phyloP scores from a whole-genome alignment of 192 early-diverging fungal genomes.

The Linnemannia elongata region DNA sequence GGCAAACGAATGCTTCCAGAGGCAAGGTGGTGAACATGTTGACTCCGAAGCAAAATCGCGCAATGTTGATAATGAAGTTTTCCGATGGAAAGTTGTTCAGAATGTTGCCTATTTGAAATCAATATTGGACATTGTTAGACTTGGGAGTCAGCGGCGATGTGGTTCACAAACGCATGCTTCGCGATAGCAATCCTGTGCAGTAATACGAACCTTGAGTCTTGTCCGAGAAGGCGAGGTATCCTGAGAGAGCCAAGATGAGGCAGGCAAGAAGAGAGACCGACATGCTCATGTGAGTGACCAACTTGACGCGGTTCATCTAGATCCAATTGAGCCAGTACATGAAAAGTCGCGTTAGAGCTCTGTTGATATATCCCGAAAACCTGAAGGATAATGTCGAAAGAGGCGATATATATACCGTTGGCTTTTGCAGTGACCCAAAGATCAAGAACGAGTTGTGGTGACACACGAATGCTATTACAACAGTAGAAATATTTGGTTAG shows the following conservation, averaged over 20 bases:
- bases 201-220: constrained; percentile 77
- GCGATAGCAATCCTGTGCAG: not conserved
- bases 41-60: constrained; percentile 87
- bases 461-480: constrained; percentile 85
- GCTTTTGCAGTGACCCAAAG: constrained; percentile 85
- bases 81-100: constrained; percentile 90
- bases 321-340: not conserved
- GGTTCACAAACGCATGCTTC: too few relatives aligned
- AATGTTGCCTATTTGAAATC: constrained; percentile 75
- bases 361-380: too few relatives aligned
- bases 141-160: too few relatives aligned
- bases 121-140: not conserved
- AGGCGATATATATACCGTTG: constrained; percentile 61
- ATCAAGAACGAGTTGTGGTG: constrained; percentile 97
- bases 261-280: constrained; percentile 78
- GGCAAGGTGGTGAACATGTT: constrained; percentile 98
- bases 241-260: constrained; percentile 77
- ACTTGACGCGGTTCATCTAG: constrained; percentile 83
- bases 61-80: constrained; percentile 85
- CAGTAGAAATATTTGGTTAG: not conserved
- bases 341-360: not conserved
- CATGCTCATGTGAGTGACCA: constrained; percentile 87
- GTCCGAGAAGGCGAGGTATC: constrained; percentile 86
- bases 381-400: too few relatives aligned
- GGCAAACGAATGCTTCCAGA: constrained; percentile 90